phyloP scores from a whole-genome alignment of 1,284 basidiomycete genomes.

The Boletus semigastroideus region DNA sequence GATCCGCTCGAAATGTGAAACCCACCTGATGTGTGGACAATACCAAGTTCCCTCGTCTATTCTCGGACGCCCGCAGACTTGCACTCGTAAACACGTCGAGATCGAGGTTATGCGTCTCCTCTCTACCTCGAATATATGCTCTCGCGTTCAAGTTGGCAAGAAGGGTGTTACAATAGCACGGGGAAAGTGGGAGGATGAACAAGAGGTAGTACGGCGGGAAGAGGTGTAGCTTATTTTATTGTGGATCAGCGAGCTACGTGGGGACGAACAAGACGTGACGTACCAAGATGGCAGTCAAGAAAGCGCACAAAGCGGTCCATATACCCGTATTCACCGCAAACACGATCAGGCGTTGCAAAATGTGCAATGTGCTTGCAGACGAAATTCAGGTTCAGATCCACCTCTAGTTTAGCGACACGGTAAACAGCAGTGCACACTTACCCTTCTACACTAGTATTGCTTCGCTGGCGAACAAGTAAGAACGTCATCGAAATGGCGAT shows the following conservation, averaged over 20 bases:
- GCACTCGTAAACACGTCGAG: neutral
- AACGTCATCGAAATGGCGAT: neutral
- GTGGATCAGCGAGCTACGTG: neutral
- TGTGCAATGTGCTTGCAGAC: slow-evolving; percentile 5
- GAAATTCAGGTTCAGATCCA: neutral
- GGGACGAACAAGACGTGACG: neutral
- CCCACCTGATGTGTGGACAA: neutral
- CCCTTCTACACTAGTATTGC: neutral
- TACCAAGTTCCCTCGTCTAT: neutral
- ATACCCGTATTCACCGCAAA: slow-evolving; percentile 17
- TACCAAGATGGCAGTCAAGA: slow-evolving; percentile 10
- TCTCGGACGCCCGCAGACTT: neutral
- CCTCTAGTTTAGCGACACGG: neutral
- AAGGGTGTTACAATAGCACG: slow-evolving; percentile 18
- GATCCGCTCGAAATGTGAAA: neutral
- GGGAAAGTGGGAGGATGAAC: slow-evolving; percentile 7
- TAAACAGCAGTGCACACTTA: neutral
- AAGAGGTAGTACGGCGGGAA: neutral
- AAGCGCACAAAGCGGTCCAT: slow-evolving; percentile 16
- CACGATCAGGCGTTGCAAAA: slow-evolving; percentile 10
- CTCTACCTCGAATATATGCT: neutral
- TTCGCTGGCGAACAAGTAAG: neutral
- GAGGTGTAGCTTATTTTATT: neutral
- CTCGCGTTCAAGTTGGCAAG: slow-evolving; percentile 19
- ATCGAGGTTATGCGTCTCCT: neutral